A percentile compares a stretch with the other conserved stretches of the same genome.
phyloP scores from a whole-genome alignment of 768 basidiomycete genomes.

The Boletus tomentosulus region DNA sequence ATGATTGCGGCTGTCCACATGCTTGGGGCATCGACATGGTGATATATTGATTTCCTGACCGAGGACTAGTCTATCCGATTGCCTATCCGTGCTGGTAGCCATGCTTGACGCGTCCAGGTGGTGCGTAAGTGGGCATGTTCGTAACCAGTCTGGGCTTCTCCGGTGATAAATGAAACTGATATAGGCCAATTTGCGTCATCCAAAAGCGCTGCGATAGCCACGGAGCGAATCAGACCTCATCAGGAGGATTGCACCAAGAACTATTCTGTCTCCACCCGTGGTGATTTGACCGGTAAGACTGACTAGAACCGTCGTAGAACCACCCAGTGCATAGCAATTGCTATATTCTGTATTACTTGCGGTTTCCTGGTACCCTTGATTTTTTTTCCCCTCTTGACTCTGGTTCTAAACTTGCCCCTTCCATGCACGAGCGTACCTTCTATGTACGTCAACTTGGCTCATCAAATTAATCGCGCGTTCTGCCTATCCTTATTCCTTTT shows the following conservation, averaged over 20 bases:
- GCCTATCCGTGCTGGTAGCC: not conserved
- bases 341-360: constrained; percentile 7
- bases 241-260: constrained; percentile 25
- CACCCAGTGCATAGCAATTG: not conserved
- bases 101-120: no score
- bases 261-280: not conserved
- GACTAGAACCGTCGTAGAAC: constrained; percentile 2
- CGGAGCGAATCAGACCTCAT: constrained; percentile 15
- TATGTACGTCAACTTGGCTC: constrained; percentile 33
- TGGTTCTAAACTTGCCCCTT: not conserved
- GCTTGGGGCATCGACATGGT: no score
- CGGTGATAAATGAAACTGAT: constrained; percentile 26
- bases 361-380: constrained; percentile 4
- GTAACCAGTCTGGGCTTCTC: constrained; percentile 17
- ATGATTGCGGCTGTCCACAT: not conserved
- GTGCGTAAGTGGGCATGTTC: constrained; percentile 12
- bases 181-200: constrained; percentile 14
- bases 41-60: no score
- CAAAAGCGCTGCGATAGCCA: constrained; percentile 13
- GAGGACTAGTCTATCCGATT: no score
- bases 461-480: constrained; percentile 32
- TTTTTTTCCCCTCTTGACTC: not conserved
- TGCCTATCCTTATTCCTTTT: constrained; percentile 33
- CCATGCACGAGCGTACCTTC: constrained; percentile 23
- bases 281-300: constrained; percentile 9